Percentiles rank a stretch among this genome's conserved stretches.
Evolutionary conservation across 2,329 filamentous ascomycete genomes (phyloP).

Genomic region (Apiospora arundinis): DNA sequence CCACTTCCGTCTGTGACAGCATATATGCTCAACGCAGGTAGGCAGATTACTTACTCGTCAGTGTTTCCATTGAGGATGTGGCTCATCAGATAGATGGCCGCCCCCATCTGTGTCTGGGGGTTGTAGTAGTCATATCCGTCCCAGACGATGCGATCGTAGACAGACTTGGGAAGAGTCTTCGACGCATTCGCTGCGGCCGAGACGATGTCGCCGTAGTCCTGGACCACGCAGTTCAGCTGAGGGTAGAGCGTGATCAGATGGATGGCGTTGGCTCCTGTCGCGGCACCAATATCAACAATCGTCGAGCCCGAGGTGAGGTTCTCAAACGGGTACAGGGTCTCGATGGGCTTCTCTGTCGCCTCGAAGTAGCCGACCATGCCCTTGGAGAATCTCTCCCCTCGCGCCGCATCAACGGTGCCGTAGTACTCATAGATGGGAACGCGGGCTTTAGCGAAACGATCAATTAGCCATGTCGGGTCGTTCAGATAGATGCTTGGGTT

Average conservation of each 20-base stretch:
- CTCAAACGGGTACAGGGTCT: neutral
- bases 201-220: conserved; percentile 2
- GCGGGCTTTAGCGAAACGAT: too few species aligned
- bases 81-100: neutral
- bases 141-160: neutral
- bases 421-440: conserved; percentile 4
- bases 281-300: conserved; percentile 1
- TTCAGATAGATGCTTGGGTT: too few species aligned
- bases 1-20: neutral
- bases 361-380: conserved; percentile 2
- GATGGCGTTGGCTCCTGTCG: conserved; percentile 7
- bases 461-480: too few species aligned
- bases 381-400: neutral
- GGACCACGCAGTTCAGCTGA: neutral
- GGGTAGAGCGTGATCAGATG: neutral
- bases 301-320: neutral
- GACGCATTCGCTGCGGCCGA: neutral
- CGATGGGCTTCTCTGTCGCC: neutral
- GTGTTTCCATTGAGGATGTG: neutral
- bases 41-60: neutral
- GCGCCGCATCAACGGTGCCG: neutral
- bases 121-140: neutral
- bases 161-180: neutral
- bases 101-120: neutral
- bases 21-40: neutral